A percentile compares a stretch with the other conserved stretches of the same genome.
phyloP scores from a whole-genome alignment of 495 filamentous ascomycete species.

The Mytilinidion resinicola region DNA sequence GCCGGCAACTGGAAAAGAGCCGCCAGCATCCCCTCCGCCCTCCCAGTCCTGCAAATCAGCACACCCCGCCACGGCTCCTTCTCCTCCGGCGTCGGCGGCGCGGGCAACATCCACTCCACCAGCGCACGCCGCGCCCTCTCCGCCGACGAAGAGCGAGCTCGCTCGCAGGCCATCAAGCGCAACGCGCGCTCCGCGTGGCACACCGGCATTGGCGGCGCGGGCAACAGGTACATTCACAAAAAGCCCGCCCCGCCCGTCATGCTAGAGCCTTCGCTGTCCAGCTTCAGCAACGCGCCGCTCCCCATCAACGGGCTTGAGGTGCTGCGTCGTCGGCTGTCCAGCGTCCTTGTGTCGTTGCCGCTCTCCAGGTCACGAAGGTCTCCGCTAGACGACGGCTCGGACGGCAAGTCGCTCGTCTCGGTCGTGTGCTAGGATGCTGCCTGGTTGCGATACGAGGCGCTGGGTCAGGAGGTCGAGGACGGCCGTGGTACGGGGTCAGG shows the following conservation, averaged over 20 bases:
- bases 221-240: background rate
- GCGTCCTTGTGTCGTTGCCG: background rate
- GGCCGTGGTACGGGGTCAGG: no score
- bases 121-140: background rate
- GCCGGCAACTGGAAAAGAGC: background rate
- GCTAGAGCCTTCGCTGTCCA: background rate
- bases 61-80: background rate
- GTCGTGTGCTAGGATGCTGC: no score
- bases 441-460: no score
- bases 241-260: background rate
- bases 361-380: no score
- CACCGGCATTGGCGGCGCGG: background rate
- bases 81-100: background rate
- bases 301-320: background rate
- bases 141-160: background rate
- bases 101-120: background rate
- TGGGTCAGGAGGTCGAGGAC: no score
- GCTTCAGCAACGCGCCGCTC: background rate
- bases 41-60: background rate
- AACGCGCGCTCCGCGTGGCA: background rate
- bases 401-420: no score
- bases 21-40: background rate
- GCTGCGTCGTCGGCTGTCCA: background rate
- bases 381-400: no score
- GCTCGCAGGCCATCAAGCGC: background rate